Base-by-base conservation (phyloP, 2,329 filamentous ascomycete species). In the Colletotrichum costaricense region DNA sequence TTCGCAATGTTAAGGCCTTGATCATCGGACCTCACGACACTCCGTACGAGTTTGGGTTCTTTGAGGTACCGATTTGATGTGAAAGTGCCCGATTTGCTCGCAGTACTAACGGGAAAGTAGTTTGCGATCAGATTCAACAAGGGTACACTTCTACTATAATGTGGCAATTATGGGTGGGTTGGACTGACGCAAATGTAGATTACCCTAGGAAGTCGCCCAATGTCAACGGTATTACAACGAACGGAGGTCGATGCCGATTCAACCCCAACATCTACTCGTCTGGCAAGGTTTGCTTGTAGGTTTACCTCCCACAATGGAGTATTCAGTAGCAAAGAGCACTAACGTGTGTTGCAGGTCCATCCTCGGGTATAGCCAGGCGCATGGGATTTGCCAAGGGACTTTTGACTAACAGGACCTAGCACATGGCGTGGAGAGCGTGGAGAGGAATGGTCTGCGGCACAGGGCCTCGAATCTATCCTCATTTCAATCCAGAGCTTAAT, bases 11-110 rank as follows among this genome's bases (percentile, higher is more conserved):
- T 63, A 93, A 92, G 80, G 95, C 95, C 62, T 83, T 98, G 75
- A 96, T 98, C 78, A 91, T 98, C 76, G 97, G 97, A 0, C 96
- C 97, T 28, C 95, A 96, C 76, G 95, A 97, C 78, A 97, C 95
- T 0, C 95, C 96, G 0, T 99, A 99, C 82, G 95, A 98, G 82
- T 98, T 97, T 80, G 97, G 97, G 3, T 98, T 98, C 84, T 98
- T 97, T 80, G 95, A 98, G 88, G 95, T 97, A 82, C 87, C 80
- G 14, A 14, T 12, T 12, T 8, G 8, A 22, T 65, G 35, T 56
- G 12, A 42, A 5, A 24, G 60, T 9, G 46, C 2, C 19, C 16
- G 26, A 11, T 46, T 22, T 35, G 24, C 52, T 5, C 33, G 42
- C 6, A 8, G 63, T 78, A 69, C 80, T 86, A 75, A 84, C 74